phyloP scores from a whole-genome alignment of 106 monocot genomes.

The Dendrobium nobile region DNA sequence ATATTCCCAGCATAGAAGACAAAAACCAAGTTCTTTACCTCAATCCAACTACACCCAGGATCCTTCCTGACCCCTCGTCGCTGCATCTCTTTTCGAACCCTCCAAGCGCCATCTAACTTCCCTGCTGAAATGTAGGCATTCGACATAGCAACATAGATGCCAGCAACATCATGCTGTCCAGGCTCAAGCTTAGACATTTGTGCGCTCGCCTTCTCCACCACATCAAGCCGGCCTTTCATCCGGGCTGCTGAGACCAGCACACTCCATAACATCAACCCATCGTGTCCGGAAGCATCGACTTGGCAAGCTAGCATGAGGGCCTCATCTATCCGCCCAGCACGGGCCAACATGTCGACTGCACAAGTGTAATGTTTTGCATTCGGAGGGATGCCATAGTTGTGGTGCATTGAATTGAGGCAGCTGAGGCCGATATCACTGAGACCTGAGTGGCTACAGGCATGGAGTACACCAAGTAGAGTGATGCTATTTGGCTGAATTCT shows the following conservation, averaged over 20 bases:
- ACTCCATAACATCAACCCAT: conserved; percentile 73
- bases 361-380: conserved; percentile 67
- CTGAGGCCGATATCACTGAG: conserved; percentile 49
- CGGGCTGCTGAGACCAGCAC: conserved; percentile 45
- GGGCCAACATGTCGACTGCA: conserved; percentile 83
- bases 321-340: conserved; percentile 65
- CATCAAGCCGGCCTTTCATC: conserved; percentile 38
- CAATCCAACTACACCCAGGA: conserved; percentile 80
- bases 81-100: conserved; percentile 50
- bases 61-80: conserved; percentile 64
- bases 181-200: conserved; percentile 31
- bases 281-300: conserved; percentile 27
- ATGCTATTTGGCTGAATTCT: conserved; percentile 60
- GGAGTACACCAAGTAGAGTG: conserved; percentile 65
- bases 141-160: conserved; percentile 59
- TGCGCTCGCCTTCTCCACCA: conserved; percentile 40
- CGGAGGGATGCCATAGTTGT: conserved; percentile 37
- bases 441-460: conserved; percentile 80
- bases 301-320: conserved; percentile 41
- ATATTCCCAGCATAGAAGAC: conserved; percentile 60
- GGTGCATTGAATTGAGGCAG: conserved; percentile 46
- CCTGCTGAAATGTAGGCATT: conserved; percentile 55
- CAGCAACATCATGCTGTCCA: conserved; percentile 38
- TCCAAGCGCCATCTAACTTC: conserved; percentile 29
- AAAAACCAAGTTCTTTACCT: conserved; percentile 48